Evolutionary conservation across 805 yeast species (phyloP).

Genomic region (Candida tibetensis): DNA sequence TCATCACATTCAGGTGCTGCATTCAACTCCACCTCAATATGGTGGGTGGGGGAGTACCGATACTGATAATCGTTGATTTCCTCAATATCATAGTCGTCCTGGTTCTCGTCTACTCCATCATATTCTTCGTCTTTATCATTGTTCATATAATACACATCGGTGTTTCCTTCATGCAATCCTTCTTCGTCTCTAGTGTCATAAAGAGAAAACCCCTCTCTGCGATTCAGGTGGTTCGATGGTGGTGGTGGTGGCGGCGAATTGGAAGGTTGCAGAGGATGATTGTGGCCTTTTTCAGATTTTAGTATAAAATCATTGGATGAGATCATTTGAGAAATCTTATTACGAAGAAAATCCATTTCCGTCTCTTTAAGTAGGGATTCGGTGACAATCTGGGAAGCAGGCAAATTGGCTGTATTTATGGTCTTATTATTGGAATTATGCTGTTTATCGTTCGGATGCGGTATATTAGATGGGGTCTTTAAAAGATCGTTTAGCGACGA

Average conservation of each 20-base stretch:
- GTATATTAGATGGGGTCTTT: not conserved
- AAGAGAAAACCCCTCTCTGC: slow-evolving; percentile 25
- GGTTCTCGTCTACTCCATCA: slow-evolving; percentile 20
- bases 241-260: not conserved
- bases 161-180: slow-evolving; percentile 36
- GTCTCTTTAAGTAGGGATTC: slow-evolving; percentile 19
- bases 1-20: slow-evolving; percentile 30
- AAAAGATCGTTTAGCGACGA: no score
- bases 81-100: slow-evolving; percentile 39
- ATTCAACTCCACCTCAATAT: slow-evolving; percentile 41
- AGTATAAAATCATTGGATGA: slow-evolving; percentile 12
- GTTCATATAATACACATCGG: slow-evolving; percentile 17
- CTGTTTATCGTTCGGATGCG: not conserved
- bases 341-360: slow-evolving; percentile 29
- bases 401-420: not conserved
- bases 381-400: not conserved
- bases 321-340: slow-evolving; percentile 25
- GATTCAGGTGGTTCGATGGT: not conserved
- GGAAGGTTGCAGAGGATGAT: not conserved
- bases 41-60: slow-evolving; percentile 33
- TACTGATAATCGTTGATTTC: slow-evolving; percentile 30
- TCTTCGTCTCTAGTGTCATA: slow-evolving; percentile 41
- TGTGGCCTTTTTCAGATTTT: slow-evolving; percentile 5
- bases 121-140: slow-evolving; percentile 19
- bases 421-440: not conserved